Percentiles rank a stretch among this genome's conserved stretches.
Evolutionary conservation across 1,139 yeast genomes (phyloP).

Genomic region (Protomyces inundatus): DNA sequence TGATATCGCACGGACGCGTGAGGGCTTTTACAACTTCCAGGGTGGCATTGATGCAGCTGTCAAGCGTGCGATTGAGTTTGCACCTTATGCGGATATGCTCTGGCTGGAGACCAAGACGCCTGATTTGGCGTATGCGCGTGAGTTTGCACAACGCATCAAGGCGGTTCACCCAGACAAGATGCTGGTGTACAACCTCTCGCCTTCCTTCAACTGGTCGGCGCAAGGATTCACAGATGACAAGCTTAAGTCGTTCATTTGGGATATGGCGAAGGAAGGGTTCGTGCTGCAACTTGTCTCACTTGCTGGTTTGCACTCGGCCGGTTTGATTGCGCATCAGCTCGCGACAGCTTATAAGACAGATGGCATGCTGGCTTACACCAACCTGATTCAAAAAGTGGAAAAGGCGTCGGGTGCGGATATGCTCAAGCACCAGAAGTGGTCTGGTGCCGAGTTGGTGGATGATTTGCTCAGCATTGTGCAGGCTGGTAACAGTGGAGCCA

Average conservation of each 20-base stretch:
- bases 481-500: slow-evolving; percentile 38
- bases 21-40: slow-evolving; percentile 51
- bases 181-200: slow-evolving; percentile 55
- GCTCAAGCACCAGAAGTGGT: slow-evolving; percentile 57
- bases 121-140: slow-evolving; percentile 48
- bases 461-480: slow-evolving; percentile 45
- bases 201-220: slow-evolving; percentile 55
- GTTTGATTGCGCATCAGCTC: slow-evolving; percentile 42
- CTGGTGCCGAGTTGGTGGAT: slow-evolving; percentile 54
- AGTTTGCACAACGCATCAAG: slow-evolving; percentile 48
- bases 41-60: slow-evolving; percentile 53
- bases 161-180: slow-evolving; percentile 49
- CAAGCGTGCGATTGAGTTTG: slow-evolving; percentile 49
- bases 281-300: slow-evolving; percentile 51
- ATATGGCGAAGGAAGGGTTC: slow-evolving; percentile 53
- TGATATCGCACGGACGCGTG: slow-evolving; percentile 48
- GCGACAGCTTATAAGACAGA: slow-evolving; percentile 35
- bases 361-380: slow-evolving; percentile 58
- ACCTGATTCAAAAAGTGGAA: slow-evolving; percentile 48
- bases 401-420: slow-evolving; percentile 48
- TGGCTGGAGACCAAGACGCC: slow-evolving; percentile 61
- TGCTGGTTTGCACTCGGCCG: slow-evolving; percentile 53
- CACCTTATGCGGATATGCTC: slow-evolving; percentile 54
- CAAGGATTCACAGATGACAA: slow-evolving; percentile 50
- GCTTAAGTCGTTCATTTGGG: slow-evolving; percentile 50